Base-by-base conservation (phyloP, 805 yeast species). In the Lachancea quebecensis region DNA sequence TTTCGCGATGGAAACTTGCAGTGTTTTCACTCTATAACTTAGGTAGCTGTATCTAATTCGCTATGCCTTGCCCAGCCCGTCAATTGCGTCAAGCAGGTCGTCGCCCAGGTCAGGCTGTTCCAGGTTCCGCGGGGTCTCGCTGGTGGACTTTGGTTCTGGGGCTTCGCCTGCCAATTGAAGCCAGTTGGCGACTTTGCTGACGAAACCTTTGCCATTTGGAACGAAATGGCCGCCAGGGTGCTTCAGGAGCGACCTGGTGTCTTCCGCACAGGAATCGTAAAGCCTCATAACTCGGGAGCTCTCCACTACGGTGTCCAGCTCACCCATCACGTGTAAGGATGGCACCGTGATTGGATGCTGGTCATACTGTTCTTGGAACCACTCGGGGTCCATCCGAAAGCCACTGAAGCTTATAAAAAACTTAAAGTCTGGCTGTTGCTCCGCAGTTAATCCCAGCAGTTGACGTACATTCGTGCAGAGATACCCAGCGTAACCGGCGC, bases 191-290 rank as follows among this genome's bases (percentile, higher is more conserved):
- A 68, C 65, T 44, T 68, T 65, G 30, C 53, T 52, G 3, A 67
- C 58, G 45, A 68, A 68, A 1, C 61, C 65, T 49, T 81, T 84
- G 4, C 88, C 78, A 57, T 86, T 88, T 11, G 99, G 99, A 32
- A 91, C 95, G 58, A 82, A 93, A 60, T 93, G 99, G 1, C 98
- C 98, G 41, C 99, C 99, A 2, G 95, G 90, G 61, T 93, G 99
- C 50, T 75, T 82, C 45, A 89, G 49, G 35, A 72, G 47, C 0
- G 70, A 73, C 21, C 85, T 66, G 12, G 67, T 64, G 1, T 56
- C 62, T 4, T 65, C 71, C 27, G 64, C 64, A 48, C 78, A 77
- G 10, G 72, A 70, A 8, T 78, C 73, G 53, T 70, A 80, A 18
- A 93, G 67, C 1, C 70, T 67, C 64, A 76, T 64, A 0, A 85